Evolutionary conservation across 345 rosid genomes (phyloP).

Genomic region (Lenwebbia sp.): DNA sequence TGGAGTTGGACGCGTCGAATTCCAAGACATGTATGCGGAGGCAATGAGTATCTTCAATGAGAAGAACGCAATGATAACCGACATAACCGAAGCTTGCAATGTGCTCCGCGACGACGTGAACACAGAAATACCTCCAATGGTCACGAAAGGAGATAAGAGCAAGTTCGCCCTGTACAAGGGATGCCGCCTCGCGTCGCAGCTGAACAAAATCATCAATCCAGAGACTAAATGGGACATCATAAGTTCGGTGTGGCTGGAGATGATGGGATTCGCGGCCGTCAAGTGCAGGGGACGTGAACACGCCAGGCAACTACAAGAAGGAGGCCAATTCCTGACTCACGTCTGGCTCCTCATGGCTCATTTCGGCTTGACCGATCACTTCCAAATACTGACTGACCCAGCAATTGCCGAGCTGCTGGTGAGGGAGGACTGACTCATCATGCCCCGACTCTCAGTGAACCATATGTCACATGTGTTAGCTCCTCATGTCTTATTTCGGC

Average conservation of each 20-base stretch:
- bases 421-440: background rate
- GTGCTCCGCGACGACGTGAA: background rate
- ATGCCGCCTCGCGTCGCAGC: constrained; percentile 4
- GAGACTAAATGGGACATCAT: constrained; percentile 10
- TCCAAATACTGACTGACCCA: background rate
- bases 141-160: no score
- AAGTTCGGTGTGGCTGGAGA: constrained; percentile 7
- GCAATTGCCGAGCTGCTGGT: background rate
- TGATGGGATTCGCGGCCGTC: constrained; percentile 6
- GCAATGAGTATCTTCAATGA: background rate
- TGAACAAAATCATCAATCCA: background rate
- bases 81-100: background rate
- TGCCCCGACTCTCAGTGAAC: background rate
- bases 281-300: constrained; percentile 9
- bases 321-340: constrained; percentile 10
- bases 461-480: background rate
- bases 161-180: background rate
- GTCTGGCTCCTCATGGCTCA: constrained; percentile 5
- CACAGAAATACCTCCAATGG: no score
- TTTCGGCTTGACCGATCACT: constrained; percentile 1
- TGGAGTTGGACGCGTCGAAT: background rate
- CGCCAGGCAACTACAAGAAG: background rate
- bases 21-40: background rate
- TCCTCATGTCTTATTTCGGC: background rate
- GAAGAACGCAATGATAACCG: no score